Evolutionary conservation across 148 eudicot species (phyloP), one percentile per base, ranked within the genome.

Genomic region (Rhododendron ferrugineum): DNA sequence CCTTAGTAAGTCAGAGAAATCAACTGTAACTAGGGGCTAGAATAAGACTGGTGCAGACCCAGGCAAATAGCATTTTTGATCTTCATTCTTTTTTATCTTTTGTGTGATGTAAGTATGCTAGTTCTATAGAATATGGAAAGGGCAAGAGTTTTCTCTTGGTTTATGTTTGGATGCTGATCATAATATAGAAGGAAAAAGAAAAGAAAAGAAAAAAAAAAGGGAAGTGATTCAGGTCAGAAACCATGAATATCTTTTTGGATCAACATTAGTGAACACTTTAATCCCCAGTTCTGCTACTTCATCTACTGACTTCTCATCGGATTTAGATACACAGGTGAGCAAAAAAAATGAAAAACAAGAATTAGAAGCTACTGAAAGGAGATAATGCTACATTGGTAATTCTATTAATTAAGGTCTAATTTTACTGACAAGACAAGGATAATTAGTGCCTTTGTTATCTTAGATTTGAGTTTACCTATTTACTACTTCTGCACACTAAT

Each of bases 311-410:
- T 92, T 90, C 80, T 91, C 95, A 30, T 94, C 98, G 81, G 95
- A 92, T 91, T 91, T 95, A 88, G 96, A 95, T 90, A 91, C 95
- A 18, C 92, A 92, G 94, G 95, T 92, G 76, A 81, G 70, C 30
- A 90, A 81, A 28, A 34, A 23, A 56, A 49, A 54, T 22, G 18
- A 22, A 23, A 75, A 73, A 64, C 3, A 83, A 86, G 70, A 64
- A 64, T 9, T n/a, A 64, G 3, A n/a, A 64, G 30, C 70, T 36
- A 76, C 15, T 14, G 42, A 54, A 88, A 86, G 37, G 60, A 72
- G 81, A 47, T 79, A 78, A 83, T 83, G 85, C 26, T 64, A 9
- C 70, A 62, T 23, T 64, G 28, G 70, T 62, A 62, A 23, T 23
- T 60, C 66, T 60, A 20, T 22, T 23, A 23, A 60, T 40, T 0